Percentiles rank a stretch among this genome's conserved stretches.
Conservation (phyloP, 495 filamentous ascomycete species). For the Neurospora sp. region DNA sequence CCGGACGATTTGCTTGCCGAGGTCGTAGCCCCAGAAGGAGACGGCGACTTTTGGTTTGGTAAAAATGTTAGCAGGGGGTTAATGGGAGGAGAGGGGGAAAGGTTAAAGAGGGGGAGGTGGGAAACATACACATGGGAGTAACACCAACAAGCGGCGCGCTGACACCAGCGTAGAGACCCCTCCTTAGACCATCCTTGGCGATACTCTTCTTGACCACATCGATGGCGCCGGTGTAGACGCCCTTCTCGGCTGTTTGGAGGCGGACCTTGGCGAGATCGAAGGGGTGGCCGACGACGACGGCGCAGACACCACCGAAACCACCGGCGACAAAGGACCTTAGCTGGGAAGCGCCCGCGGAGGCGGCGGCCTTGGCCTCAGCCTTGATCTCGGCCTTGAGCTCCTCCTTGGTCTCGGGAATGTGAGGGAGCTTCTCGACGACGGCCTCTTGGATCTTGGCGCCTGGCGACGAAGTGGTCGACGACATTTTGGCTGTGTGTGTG, state of each 20-base stretch:
- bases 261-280: constrained; percentile 98
- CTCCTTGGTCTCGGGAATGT: constrained; percentile 41
- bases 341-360: constrained; percentile 34
- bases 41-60: constrained; percentile 61
- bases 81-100: not conserved
- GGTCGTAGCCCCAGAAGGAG: constrained; percentile 97
- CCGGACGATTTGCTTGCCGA: constrained; percentile 81
- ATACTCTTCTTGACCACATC: constrained; percentile 85
- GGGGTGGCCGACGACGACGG: constrained; percentile 87
- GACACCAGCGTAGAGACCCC: constrained; percentile 94
- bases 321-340: constrained; percentile 79
- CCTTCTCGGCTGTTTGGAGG: constrained; percentile 89
- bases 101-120: not conserved
- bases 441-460: constrained; percentile 25
- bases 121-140: constrained; percentile 90
- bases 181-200: constrained; percentile 71
- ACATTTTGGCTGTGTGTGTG: constrained; percentile 11
- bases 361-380: constrained; percentile 36
- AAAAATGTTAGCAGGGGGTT: constrained; percentile 2
- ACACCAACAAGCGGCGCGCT: constrained; percentile 90
- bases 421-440: constrained; percentile 36
- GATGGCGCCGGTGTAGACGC: constrained; percentile 80
- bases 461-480: constrained; percentile 18
- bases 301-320: constrained; percentile 87
- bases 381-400: constrained; percentile 42